Evolutionary conservation across 192 early-diverging fungal species (phyloP).

Genomic region (Chytriomyces confervae): DNA sequence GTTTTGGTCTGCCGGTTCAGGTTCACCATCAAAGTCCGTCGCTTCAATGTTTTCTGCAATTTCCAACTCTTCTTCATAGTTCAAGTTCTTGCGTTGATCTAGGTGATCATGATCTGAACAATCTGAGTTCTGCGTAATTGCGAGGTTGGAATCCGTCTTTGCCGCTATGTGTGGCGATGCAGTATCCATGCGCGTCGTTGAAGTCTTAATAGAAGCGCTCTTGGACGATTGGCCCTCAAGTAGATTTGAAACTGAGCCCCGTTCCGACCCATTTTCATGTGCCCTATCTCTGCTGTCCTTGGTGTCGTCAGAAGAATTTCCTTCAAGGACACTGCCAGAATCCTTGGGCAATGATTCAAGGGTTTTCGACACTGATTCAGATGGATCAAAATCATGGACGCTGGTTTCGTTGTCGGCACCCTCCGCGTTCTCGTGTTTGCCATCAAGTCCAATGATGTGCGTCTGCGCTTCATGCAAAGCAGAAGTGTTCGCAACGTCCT

Average conservation of each 20-base stretch:
- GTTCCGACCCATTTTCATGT: too few species aligned
- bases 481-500: background rate
- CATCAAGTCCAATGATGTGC: background rate
- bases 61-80: background rate
- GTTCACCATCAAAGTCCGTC: background rate
- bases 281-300: too few species aligned
- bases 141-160: too few species aligned
- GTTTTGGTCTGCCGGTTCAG: background rate
- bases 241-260: too few species aligned
- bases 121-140: background rate
- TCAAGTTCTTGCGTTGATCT: background rate
- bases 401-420: background rate
- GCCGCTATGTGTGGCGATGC: too few species aligned
- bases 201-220: too few species aligned
- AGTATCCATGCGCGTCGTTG: too few species aligned
- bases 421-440: background rate
- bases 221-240: too few species aligned
- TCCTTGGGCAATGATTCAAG: too few species aligned
- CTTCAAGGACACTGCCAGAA: too few species aligned
- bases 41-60: background rate
- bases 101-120: background rate
- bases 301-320: too few species aligned
- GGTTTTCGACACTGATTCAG: too few species aligned
- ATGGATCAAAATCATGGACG: background rate
- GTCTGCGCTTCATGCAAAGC: background rate